Evolutionary conservation across 305 asterid genomes (phyloP).

Genomic region (Petunia hybrid): DNA sequence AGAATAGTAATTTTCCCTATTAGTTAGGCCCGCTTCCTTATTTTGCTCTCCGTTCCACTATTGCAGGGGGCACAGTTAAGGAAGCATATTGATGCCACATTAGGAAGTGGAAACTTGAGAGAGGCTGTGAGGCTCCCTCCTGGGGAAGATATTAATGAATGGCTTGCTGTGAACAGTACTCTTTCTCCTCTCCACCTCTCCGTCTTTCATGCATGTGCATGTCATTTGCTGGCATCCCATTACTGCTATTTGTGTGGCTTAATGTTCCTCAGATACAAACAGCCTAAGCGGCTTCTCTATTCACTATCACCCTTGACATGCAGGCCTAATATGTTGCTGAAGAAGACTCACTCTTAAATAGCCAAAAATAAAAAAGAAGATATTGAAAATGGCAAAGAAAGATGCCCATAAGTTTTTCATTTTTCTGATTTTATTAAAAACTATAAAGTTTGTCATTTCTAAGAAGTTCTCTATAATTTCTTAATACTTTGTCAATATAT

Average conservation of each 20-base stretch:
- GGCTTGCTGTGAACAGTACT: slow-evolving; percentile 97
- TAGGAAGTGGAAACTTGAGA: slow-evolving; percentile 94
- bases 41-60: slow-evolving; percentile 29
- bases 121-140: slow-evolving; percentile 98
- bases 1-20: not conserved
- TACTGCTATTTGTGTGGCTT: slow-evolving; percentile 22
- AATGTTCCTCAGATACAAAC: slow-evolving; percentile 26
- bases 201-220: not conserved
- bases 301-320: slow-evolving; percentile 6
- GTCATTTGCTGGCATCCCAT: slow-evolving; percentile 9
- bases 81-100: slow-evolving; percentile 91
- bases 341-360: not conserved
- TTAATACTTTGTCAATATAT: not conserved
- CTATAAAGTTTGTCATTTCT: not conserved
- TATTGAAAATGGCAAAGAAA: slow-evolving; percentile 10
- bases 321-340: not conserved
- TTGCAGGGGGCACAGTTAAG: slow-evolving; percentile 93
- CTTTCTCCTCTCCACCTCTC: slow-evolving; percentile 41
- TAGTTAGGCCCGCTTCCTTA: slow-evolving; percentile 15
- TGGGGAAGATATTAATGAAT: slow-evolving; percentile 91
- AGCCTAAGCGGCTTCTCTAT: not conserved
- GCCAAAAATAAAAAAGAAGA: slow-evolving; percentile 4
- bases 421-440: not conserved
- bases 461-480: not conserved
- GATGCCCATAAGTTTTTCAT: not conserved